Evolutionary conservation across 2,329 filamentous ascomycete species (phyloP), one percentile per base, ranked within the genome.

Genomic region (Waltergamsia citrina): DNA sequence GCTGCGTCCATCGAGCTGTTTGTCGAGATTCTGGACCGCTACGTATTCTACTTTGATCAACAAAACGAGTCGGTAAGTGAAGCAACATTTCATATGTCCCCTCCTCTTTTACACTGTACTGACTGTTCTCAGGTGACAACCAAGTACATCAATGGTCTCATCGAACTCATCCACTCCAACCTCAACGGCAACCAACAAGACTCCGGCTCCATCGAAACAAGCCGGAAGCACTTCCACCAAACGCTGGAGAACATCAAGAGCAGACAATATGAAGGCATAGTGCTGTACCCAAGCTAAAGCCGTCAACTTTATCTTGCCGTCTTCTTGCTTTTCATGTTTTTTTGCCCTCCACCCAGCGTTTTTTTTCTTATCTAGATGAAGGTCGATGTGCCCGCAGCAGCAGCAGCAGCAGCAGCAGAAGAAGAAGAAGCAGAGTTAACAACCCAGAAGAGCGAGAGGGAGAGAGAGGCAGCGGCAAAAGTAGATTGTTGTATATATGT

Each of bases 11-110:
- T 98, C 30, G 93, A 98, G 61, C 72, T 98, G 32, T 98, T 98
- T 60, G 90, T 98, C 37, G 92, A 98, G 63, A 98, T 98, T 42
- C 66, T 98, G 36, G 95, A 98, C 58, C 79, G 92, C 58, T 98
- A 98, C 55, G 88, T 96, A 34, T 98, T 98, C 60, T 98, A 96
- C 65, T 98, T 95, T 63, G 92, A 98, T 59, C 90, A 98, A 58
- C 86, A 94, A 54, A 98, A 98, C 59, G 92, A 98, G 62, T 88
- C 88, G 44, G 92, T 75, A 55, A 51, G 70, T n/a, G n/a, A 3
- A 6, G 19, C 14, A n/a, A 6, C n/a, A 3, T 34, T 10, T 3
- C 34, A 17, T 25, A 9, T 20, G 7, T 14, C 14, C 15, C 14
- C n/a, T 10, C 23, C 22, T 16, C 11, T 12, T 26, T 14, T 5